Percentiles rank a stretch among this genome's conserved stretches.
Evolutionary conservation across 2,329 filamentous ascomycete species (phyloP).

Genomic region (Pyricularia grisea): DNA sequence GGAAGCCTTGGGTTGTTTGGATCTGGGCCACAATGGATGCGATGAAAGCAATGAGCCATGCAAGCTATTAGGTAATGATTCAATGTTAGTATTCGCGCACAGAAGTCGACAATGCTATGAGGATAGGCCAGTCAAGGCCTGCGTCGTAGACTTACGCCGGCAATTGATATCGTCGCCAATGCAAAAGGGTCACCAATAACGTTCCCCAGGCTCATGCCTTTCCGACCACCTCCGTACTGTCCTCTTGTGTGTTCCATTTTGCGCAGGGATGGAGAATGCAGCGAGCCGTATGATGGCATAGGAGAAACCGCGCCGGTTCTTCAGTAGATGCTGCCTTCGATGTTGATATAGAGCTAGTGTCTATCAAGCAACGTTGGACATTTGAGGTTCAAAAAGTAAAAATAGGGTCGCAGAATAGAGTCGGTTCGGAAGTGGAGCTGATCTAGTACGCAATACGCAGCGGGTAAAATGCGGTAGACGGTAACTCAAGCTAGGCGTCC

Average conservation of each 20-base stretch:
- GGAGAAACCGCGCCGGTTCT: constrained; percentile 21
- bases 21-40: constrained; percentile 66
- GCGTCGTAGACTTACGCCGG: constrained; percentile 56
- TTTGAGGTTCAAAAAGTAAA: not conserved
- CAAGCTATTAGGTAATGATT: constrained; percentile 52
- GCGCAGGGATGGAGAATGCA: constrained; percentile 62
- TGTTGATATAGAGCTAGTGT: not conserved
- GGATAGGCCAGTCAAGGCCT: constrained; percentile 9
- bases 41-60: constrained; percentile 90
- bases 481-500: too few species aligned
- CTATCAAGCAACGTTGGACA: not conserved
- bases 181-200: constrained; percentile 95
- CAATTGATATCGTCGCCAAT: constrained; percentile 86
- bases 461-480: too few species aligned
- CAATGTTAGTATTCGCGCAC: not conserved
- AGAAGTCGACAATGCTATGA: too few species aligned
- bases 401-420: not conserved
- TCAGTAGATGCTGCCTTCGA: not conserved
- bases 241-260: constrained; percentile 69
- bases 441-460: too few species aligned
- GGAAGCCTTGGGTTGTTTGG: constrained; percentile 47
- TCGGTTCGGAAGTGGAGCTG: not conserved
- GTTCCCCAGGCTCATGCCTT: constrained; percentile 68
- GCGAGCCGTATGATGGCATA: constrained; percentile 70
- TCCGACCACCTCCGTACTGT: constrained; percentile 43